phyloP scores from a whole-genome alignment of 805 yeast genomes.

The Diddensiella santjacobensis region DNA sequence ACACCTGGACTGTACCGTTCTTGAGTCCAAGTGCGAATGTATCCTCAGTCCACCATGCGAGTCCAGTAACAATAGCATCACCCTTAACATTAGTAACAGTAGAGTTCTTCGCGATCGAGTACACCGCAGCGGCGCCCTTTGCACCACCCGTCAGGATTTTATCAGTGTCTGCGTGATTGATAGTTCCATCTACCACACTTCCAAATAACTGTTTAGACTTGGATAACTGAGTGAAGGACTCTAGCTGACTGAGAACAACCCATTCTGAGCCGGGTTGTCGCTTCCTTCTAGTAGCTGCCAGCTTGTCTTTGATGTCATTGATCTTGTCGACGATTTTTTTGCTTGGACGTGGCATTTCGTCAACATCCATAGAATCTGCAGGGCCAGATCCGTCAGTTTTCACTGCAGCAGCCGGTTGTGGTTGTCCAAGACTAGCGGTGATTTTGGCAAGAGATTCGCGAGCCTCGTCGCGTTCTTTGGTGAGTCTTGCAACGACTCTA shows the following conservation, averaged over 20 bases:
- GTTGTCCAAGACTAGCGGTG: slow-evolving; percentile 23
- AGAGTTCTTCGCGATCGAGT: slow-evolving; percentile 7
- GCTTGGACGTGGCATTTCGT: background rate
- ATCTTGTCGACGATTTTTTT: slow-evolving; percentile 5
- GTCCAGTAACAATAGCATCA: slow-evolving; percentile 17
- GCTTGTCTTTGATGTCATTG: slow-evolving; percentile 9
- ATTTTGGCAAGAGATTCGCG: slow-evolving; percentile 58
- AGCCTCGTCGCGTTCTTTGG: slow-evolving; percentile 75
- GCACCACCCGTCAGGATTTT: slow-evolving; percentile 23
- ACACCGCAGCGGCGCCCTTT: slow-evolving; percentile 19
- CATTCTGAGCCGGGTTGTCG: slow-evolving; percentile 10
- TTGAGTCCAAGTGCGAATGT: slow-evolving; percentile 18
- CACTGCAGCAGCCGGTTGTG: too few species aligned
- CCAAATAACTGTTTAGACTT: slow-evolving; percentile 23
- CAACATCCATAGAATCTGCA: slow-evolving; percentile 8
- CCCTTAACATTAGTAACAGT: slow-evolving; percentile 9
- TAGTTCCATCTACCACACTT: slow-evolving; percentile 13
- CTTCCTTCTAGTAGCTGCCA: slow-evolving; percentile 15
- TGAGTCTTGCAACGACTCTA: slow-evolving; percentile 71
- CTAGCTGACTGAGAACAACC: slow-evolving; percentile 10
- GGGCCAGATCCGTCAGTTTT: slow-evolving; percentile 6
- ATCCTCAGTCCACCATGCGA: slow-evolving; percentile 12
- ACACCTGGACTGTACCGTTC: slow-evolving; percentile 18
- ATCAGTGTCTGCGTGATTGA: background rate
- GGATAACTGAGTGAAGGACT: slow-evolving; percentile 1